Evolutionary conservation across 2,329 filamentous ascomycete genomes (phyloP).

Genomic region (Botryotinia calthae): DNA sequence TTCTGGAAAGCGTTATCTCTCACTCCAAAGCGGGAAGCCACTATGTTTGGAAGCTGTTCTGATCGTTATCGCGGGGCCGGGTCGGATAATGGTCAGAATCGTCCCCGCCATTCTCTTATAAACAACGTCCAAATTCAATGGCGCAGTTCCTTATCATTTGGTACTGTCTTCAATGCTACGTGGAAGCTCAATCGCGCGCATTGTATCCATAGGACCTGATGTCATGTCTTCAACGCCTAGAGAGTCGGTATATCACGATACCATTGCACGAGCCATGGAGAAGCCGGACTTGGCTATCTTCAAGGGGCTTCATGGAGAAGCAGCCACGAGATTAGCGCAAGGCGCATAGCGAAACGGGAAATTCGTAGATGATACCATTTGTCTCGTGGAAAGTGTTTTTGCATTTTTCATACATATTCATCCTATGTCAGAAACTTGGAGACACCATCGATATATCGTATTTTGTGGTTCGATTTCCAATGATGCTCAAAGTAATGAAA

Average conservation of each 20-base stretch:
- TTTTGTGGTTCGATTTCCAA: neutral
- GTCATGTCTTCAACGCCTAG: slow-evolving; percentile 37
- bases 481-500: neutral
- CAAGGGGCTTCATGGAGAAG: slow-evolving; percentile 38
- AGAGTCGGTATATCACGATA: slow-evolving; percentile 41
- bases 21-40: no score
- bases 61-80: slow-evolving; percentile 37
- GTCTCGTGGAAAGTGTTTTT: slow-evolving; percentile 42
- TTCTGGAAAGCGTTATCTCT: no score
- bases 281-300: slow-evolving; percentile 37
- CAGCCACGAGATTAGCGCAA: slow-evolving; percentile 33
- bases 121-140: slow-evolving; percentile 40
- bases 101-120: slow-evolving; percentile 42
- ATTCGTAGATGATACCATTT: slow-evolving; percentile 40
- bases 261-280: slow-evolving; percentile 40
- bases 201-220: slow-evolving; percentile 40
- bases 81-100: slow-evolving; percentile 43
- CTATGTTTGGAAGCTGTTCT: slow-evolving; percentile 25
- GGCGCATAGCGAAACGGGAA: slow-evolving; percentile 39
- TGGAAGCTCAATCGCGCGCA: slow-evolving; percentile 38
- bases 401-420: slow-evolving; percentile 38
- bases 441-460: slow-evolving; percentile 22
- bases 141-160: slow-evolving; percentile 34
- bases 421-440: slow-evolving; percentile 28
- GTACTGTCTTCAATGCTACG: slow-evolving; percentile 37